Evolutionary conservation across 2,329 filamentous ascomycete species (phyloP), one percentile per base, ranked within the genome.

Genomic region (Claviceps sp.): DNA sequence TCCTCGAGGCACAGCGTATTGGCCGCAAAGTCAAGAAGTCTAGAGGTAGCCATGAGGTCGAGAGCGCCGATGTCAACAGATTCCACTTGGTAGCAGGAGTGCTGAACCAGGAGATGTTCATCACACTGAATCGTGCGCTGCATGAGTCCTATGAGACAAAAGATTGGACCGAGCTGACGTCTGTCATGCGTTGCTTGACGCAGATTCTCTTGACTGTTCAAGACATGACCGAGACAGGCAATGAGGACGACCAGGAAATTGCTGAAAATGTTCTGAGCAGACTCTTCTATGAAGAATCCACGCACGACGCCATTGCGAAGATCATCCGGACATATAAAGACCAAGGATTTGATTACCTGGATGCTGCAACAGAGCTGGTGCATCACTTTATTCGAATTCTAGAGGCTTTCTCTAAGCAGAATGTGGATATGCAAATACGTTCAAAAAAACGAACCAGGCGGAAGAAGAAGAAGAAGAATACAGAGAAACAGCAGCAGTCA

Each of bases 251-350:
- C 58, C 86, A 95, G 63, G 93, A 97, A 60, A 97, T 98, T 64
- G 91, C 93, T 0, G 91, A 98, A 64, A 98, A 98, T 60, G 96
- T 95, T 13, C 81, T 95, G 50, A 94, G 86, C 61, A 87, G 91
- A 55, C 88, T 98, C n/a, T 98, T 98, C 66, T 98, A 98, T 69
- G 93, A 98, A 67, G 89, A 97, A 63, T 81, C 87, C 0, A 96
- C 90, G 0, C 90, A 98, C 62, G 91, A 98, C 56, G 78, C 87
- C 24, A 80, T 98, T 50, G 78, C 91, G 34, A 80, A 82, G 54
- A 86, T 96, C 50, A 75, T 91, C 1, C 78, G 85, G 56, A 84
- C 78, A n/a, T 97, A 94, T 71, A 95, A 94, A 59, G 88, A 91
- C 55, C 93, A 97, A 69, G 87, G 88, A 0, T 93, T 96, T 59